Evolutionary conservation across 371 early-diverging fungal species (phyloP).

Genomic region (Massospora cicadina): DNA sequence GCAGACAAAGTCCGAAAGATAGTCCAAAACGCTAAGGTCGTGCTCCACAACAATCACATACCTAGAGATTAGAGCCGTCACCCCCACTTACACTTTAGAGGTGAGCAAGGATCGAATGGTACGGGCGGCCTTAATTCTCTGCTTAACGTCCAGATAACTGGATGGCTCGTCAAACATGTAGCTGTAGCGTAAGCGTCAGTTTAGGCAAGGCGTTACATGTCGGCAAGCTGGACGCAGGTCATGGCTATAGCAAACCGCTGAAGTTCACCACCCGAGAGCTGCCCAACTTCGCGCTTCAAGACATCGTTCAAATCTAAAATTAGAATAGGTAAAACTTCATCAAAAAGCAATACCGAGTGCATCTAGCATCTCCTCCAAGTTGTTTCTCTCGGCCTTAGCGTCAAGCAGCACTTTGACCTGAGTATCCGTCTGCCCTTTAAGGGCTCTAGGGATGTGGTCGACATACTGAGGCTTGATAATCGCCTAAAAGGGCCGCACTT

Average conservation of each 20-base stretch:
- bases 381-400: conserved; percentile 54
- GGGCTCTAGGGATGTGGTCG: conserved; percentile 82
- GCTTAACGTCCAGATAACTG: conserved; percentile 98
- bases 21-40: conserved; percentile 98
- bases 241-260: conserved; percentile 97
- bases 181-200: conserved; percentile 18
- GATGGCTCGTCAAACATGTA: conserved; percentile 99
- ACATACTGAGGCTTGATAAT: conserved; percentile 98
- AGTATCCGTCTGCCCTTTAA: conserved; percentile 33
- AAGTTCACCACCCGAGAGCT: conserved; percentile 98
- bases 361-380: conserved; percentile 53
- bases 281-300: conserved; percentile 70
- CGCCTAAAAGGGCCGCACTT: conserved; percentile 23
- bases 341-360: conserved; percentile 31
- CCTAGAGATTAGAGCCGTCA: conserved; percentile 15
- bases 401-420: conserved; percentile 59
- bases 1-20: conserved; percentile 98
- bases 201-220: conserved; percentile 40
- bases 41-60: conserved; percentile 99
- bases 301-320: conserved; percentile 64
- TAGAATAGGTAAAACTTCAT: not conserved
- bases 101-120: conserved; percentile 80
- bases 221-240: conserved; percentile 71
- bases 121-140: conserved; percentile 93
- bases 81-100: conserved; percentile 25